phyloP scores from a whole-genome alignment of 2,329 filamentous ascomycete species.

The Alternaria atra region DNA sequence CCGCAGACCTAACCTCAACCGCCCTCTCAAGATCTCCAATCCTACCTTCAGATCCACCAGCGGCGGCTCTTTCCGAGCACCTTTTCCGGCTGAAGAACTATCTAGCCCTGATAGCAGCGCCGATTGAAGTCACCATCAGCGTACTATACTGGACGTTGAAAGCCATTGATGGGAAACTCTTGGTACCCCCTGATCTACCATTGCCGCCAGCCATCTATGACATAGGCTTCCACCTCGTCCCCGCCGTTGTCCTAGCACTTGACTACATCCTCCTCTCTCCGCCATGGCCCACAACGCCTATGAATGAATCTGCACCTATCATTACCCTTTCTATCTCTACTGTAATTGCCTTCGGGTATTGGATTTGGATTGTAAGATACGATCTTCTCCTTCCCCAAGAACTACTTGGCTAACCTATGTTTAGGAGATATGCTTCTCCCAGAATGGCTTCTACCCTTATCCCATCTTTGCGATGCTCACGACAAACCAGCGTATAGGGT shows the following conservation, averaged over 20 bases:
- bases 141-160: constrained; percentile 77
- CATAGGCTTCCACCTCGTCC: constrained; percentile 58
- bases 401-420: neutral
- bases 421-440: constrained; percentile 70
- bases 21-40: constrained; percentile 34
- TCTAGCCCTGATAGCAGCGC: constrained; percentile 71
- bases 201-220: constrained; percentile 62
- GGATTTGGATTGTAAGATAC: constrained; percentile 69
- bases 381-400: too few species aligned
- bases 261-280: constrained; percentile 76
- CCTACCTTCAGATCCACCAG: constrained; percentile 2
- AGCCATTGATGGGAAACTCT: constrained; percentile 63
- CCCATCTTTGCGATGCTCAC: constrained; percentile 78
- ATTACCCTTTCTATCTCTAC: constrained; percentile 67
- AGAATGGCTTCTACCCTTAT: constrained; percentile 83
- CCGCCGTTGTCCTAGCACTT: constrained; percentile 69
- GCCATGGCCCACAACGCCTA: constrained; percentile 68
- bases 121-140: constrained; percentile 75
- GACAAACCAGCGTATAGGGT: constrained; percentile 69
- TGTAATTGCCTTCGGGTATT: constrained; percentile 71
- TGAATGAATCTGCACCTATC: constrained; percentile 60
- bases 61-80: constrained; percentile 49
- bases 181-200: constrained; percentile 54
- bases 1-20: constrained; percentile 65
- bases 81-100: constrained; percentile 74